A percentile compares a stretch with the other conserved stretches of the same genome.
Evolutionary conservation across 164 flowering plant genomes (phyloP).

Genomic region (Aristolochia contorta): DNA sequence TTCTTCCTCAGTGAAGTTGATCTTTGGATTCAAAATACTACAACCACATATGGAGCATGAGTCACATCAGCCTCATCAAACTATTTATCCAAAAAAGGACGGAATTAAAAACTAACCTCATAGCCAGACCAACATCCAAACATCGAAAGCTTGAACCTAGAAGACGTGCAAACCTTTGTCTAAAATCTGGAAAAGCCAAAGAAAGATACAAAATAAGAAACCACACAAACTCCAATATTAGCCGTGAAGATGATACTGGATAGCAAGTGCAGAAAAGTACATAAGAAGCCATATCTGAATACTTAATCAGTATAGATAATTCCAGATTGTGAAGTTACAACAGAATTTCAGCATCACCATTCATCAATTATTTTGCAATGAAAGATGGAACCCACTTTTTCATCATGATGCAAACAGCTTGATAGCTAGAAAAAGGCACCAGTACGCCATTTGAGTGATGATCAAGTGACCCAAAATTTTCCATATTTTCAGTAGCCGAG

Average conservation of each 20-base stretch:
- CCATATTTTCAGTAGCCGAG: too few relatives aligned
- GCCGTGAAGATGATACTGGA: too few relatives aligned
- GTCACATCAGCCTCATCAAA: neutral
- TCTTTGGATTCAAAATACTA: slow-evolving; percentile 79
- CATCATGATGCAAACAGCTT: neutral
- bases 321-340: too few relatives aligned
- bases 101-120: slow-evolving; percentile 50
- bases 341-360: too few relatives aligned
- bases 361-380: too few relatives aligned
- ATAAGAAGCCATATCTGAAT: too few relatives aligned
- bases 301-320: too few relatives aligned
- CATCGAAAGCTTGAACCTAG: slow-evolving; percentile 35
- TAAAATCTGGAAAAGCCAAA: slow-evolving; percentile 44
- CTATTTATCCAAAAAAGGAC: neutral
- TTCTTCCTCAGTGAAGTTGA: slow-evolving; percentile 43
- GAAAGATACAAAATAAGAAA: too few relatives aligned
- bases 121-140: slow-evolving; percentile 78
- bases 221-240: too few relatives aligned
- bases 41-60: slow-evolving; percentile 5
- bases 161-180: slow-evolving; percentile 40
- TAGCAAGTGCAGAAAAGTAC: too few relatives aligned
- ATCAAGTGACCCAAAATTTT: neutral
- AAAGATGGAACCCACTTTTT: too few relatives aligned
- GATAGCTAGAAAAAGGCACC: neutral
- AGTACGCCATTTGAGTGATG: neutral